Conservation (phyloP, 1,139 yeast species). For the Magnusiomyces ingens region DNA sequence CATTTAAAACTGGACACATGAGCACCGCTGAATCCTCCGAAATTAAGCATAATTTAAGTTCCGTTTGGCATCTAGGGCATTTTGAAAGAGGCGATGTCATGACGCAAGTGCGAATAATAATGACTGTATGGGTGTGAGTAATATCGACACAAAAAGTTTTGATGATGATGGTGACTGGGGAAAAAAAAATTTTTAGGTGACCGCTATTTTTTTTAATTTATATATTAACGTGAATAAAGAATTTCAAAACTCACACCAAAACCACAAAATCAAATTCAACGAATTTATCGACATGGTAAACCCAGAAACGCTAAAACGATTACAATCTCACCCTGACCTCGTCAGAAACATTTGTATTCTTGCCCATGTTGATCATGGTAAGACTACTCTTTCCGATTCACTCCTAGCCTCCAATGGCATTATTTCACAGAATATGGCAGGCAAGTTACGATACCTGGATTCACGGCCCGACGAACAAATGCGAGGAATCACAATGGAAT, state of each 20-base stretch:
- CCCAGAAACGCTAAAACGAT: slow-evolving; percentile 53
- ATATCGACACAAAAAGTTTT: not conserved
- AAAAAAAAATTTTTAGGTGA: not conserved
- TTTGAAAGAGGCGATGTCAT: not conserved
- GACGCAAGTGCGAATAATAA: not conserved
- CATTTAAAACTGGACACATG: slow-evolving; percentile 29
- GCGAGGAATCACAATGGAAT: slow-evolving; percentile 97
- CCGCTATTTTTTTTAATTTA: no score
- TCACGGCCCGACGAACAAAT: slow-evolving; percentile 93
- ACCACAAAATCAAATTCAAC: no score
- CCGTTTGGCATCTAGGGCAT: slow-evolving; percentile 31
- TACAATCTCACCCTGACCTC: slow-evolving; percentile 63
- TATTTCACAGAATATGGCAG: slow-evolving; percentile 91
- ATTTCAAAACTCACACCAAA: no score
- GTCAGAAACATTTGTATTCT: slow-evolving; percentile 89
- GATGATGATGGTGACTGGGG: not conserved
- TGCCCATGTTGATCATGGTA: slow-evolving; percentile 99
- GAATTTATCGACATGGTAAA: slow-evolving; percentile 32
- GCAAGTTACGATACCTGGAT: slow-evolving; percentile 86
- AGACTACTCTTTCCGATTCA: slow-evolving; percentile 90
- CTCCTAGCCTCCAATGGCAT: slow-evolving; percentile 92
- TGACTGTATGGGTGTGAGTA: not conserved
- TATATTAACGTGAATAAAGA: no score
- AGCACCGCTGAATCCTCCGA: slow-evolving; percentile 33
- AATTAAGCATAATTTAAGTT: slow-evolving; percentile 31